Conservation (phyloP, 306 rosid genomes). For the Ammopiptanthus mongolicus region DNA sequence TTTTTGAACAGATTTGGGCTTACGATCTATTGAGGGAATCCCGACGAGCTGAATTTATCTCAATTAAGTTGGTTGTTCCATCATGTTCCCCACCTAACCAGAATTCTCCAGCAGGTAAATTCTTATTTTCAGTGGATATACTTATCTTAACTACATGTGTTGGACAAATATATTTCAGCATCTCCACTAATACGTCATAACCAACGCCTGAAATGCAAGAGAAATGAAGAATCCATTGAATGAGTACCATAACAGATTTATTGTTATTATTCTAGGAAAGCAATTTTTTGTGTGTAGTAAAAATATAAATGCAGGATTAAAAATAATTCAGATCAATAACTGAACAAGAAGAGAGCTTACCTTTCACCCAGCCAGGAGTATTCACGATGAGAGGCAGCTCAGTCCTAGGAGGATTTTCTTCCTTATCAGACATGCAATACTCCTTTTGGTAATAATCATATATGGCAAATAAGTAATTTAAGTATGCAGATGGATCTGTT, state of each 20-base stretch:
- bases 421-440: constrained; percentile 31
- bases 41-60: constrained; percentile 66
- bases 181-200: constrained; percentile 67
- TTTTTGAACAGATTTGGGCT: constrained; percentile 29
- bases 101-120: constrained; percentile 79
- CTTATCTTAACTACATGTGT: constrained; percentile 77
- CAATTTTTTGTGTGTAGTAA: neutral
- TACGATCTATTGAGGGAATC: constrained; percentile 76
- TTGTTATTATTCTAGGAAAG: neutral
- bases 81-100: constrained; percentile 52
- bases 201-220: constrained; percentile 64
- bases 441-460: constrained; percentile 56
- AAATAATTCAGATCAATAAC: constrained; percentile 3
- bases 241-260: neutral
- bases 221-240: constrained; percentile 7
- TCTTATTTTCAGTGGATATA: constrained; percentile 59
- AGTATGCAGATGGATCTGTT: constrained; percentile 61
- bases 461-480: constrained; percentile 42
- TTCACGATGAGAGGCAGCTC: constrained; percentile 77
- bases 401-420: constrained; percentile 31
- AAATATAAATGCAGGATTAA: constrained; percentile 1
- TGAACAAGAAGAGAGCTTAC: constrained; percentile 29
- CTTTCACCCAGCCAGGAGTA: constrained; percentile 98
- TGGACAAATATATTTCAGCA: constrained; percentile 69
- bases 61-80: constrained; percentile 48